Evolutionary conservation across 164 flowering plant species (phyloP).

Genomic region (Dillenia turbinata): DNA sequence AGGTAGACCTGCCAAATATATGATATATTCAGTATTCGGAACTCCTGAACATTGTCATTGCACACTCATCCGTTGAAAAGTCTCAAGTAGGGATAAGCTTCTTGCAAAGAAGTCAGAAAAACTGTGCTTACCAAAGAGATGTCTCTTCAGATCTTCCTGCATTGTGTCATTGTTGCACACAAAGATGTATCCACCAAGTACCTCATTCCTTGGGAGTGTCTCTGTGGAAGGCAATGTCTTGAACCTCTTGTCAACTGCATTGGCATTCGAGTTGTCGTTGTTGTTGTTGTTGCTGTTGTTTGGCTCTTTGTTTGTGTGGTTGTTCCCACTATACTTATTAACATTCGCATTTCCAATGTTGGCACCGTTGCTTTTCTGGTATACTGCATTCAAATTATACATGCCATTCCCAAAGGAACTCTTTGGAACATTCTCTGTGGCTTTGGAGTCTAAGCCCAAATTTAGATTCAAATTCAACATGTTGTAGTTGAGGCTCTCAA

Average conservation of each 20-base stretch:
- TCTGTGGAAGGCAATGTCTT: slow-evolving; percentile 93
- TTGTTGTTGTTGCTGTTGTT: slow-evolving; percentile 22
- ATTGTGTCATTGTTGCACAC: slow-evolving; percentile 97
- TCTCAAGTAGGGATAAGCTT: no score
- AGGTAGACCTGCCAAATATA: slow-evolving; percentile 60
- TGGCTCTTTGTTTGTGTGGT: slow-evolving; percentile 35
- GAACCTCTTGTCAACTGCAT: slow-evolving; percentile 78
- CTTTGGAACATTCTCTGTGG: slow-evolving; percentile 40
- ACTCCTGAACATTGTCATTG: no score
- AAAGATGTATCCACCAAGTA: slow-evolving; percentile 97
- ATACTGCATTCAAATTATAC: slow-evolving; percentile 55
- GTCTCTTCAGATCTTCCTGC: slow-evolving; percentile 89
- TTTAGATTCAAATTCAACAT: slow-evolving; percentile 39
- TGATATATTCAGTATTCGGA: background rate
- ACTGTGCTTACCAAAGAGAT: slow-evolving; percentile 71
- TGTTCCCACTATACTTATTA: slow-evolving; percentile 49
- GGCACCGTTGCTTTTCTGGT: slow-evolving; percentile 39
- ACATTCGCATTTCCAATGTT: slow-evolving; percentile 30
- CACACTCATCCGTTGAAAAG: no score
- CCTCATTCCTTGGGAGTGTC: slow-evolving; percentile 86
- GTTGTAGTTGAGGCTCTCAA: slow-evolving; percentile 61
- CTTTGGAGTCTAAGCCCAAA: slow-evolving; percentile 31
- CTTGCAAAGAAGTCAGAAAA: background rate
- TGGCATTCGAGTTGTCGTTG: slow-evolving; percentile 20
- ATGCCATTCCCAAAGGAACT: slow-evolving; percentile 35